Conservation (phyloP, 305 asterid genomes). For the Euphrasia arctica region DNA sequence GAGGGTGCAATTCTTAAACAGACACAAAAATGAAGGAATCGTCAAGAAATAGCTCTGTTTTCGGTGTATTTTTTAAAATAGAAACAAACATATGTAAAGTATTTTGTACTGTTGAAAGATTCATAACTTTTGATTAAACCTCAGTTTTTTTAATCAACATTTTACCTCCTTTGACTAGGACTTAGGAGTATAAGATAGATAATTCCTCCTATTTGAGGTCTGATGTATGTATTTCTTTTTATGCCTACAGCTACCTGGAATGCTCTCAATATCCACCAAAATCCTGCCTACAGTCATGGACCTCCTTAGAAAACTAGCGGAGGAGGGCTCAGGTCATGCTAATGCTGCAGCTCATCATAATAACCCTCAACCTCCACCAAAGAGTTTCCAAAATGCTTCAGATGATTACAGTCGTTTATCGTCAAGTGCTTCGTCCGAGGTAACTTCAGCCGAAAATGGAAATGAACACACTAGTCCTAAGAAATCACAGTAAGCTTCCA, state of each 20-base stretch:
- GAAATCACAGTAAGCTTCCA: slow-evolving; percentile 41
- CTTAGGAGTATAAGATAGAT: background rate
- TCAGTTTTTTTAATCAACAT: background rate
- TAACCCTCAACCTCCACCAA: slow-evolving; percentile 39
- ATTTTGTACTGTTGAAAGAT: background rate
- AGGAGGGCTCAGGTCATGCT: slow-evolving; percentile 55
- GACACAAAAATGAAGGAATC: background rate
- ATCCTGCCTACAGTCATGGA: slow-evolving; percentile 80
- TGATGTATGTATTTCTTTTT: slow-evolving; percentile 20
- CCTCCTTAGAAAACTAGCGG: slow-evolving; percentile 70
- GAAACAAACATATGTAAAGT: background rate
- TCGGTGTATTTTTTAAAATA: background rate
- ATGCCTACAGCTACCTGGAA: slow-evolving; percentile 70
- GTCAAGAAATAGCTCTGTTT: background rate
- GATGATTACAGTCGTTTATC: slow-evolving; percentile 34
- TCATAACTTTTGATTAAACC: background rate
- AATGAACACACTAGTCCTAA: slow-evolving; percentile 42
- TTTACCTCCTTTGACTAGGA: background rate
- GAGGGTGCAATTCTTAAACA: background rate
- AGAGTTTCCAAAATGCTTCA: slow-evolving; percentile 33
- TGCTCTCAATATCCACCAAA: slow-evolving; percentile 77
- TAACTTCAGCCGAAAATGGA: slow-evolving; percentile 52
- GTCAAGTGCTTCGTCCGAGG: slow-evolving; percentile 61
- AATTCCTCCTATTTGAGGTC: slow-evolving; percentile 11
- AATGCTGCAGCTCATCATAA: slow-evolving; percentile 41